Conservation (phyloP, 768 basidiomycete species). For the Hypholoma fasciculare region DNA sequence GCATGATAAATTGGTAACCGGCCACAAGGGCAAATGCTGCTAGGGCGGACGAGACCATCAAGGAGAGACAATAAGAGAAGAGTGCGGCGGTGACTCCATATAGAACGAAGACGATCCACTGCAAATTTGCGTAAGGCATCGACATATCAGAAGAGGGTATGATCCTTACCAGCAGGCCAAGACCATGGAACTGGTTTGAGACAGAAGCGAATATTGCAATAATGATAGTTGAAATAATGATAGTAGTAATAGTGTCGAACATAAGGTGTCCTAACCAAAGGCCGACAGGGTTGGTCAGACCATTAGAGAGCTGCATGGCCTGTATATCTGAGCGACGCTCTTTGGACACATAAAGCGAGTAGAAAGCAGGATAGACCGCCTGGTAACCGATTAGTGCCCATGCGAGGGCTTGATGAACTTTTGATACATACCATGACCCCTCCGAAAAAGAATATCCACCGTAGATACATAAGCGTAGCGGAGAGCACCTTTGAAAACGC, state of each 20-base stretch:
- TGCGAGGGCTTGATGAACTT: neutral
- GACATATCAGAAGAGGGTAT: neutral
- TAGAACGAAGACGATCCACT: constrained; percentile 34
- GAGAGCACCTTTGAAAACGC: constrained; percentile 56
- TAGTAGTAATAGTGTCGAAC: constrained; percentile 64
- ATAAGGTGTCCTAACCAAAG: constrained; percentile 80
- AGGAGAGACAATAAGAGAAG: constrained; percentile 66
- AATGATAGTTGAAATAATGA: constrained; percentile 61
- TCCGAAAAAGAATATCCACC: constrained; percentile 76
- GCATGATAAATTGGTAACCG: constrained; percentile 73
- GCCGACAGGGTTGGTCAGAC: constrained; percentile 65
- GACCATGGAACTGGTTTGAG: constrained; percentile 65
- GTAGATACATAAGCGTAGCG: constrained; percentile 60
- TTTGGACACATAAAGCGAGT: constrained; percentile 70
- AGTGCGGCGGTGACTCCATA: constrained; percentile 70
- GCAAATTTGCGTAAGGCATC: neutral
- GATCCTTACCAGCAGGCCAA: constrained; percentile 55
- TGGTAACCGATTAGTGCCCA: constrained; percentile 22
- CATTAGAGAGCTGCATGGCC: constrained; percentile 82
- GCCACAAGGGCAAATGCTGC: constrained; percentile 74
- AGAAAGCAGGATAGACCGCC: constrained; percentile 82
- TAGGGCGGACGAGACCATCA: constrained; percentile 62
- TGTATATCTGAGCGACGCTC: constrained; percentile 74
- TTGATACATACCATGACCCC: constrained; percentile 59
- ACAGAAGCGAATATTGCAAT: constrained; percentile 57